Evolutionary conservation across 1,284 basidiomycete species (phyloP), one percentile per base, ranked within the genome.

Genomic region (Phaffia rhodozyma): DNA sequence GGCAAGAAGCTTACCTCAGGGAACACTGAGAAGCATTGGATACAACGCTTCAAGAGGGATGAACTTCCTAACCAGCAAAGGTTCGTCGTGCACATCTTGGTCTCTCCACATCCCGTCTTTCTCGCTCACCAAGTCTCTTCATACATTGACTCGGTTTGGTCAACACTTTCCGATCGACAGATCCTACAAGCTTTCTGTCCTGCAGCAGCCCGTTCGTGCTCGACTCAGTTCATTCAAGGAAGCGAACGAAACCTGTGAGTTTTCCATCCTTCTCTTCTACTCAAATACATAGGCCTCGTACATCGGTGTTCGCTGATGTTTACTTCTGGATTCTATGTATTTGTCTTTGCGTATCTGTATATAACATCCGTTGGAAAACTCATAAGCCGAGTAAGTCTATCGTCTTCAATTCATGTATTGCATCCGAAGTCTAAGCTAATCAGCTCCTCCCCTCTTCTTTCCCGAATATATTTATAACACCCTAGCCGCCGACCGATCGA

Each of bases 221-320:
- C 68, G 76, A 47, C 66, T 77, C 50, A 76, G 75, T 67, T 75
- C 73, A 5, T 77, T 73, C 72, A 77, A 77, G 65, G 76, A 77
- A 68, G 75, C 75, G 67, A 77, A 77, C 55, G 76, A 76, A 47
- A 77, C 76, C 11, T 75, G 76, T 77, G 54, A 64, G 74, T 73
- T n/a, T 29, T n/a, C 7, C 21, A 55, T 34, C 56, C 23, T 57
- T 23, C 21, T n/a, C 16, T 54, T 27, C 11, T 13, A 25, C 18
- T 51, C 21, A 5, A n/a, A 29, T 43, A 3, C 29, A 49, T 23
- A 38, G n/a, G 27, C 38, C 43, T 49, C 13, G 25, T 23, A 21
- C 20, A 23, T 27, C 25, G 16, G 34, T 20, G 5, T 48, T 9
- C 11, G 3, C 18, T 30, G 29, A 38, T 0, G 32, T 34, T 34